Conservation (phyloP, 2,329 filamentous ascomycete genomes). For the Stachybotrys chlorohalonatus region DNA sequence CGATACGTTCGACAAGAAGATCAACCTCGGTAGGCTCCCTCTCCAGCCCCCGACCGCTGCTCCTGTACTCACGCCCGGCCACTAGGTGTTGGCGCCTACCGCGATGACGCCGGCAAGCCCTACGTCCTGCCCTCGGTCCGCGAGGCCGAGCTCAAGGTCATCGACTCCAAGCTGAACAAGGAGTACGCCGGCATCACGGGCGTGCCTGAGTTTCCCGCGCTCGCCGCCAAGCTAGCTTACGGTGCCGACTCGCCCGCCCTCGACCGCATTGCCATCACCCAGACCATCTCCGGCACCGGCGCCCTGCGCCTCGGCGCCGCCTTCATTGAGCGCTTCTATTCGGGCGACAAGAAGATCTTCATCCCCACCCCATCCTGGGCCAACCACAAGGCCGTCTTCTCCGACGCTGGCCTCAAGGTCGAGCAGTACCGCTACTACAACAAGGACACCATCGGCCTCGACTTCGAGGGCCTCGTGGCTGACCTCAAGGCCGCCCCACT, state of each 20-base stretch:
- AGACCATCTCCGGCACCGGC: constrained; percentile 96
- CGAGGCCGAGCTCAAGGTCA: constrained; percentile 78
- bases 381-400: constrained; percentile 96
- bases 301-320: constrained; percentile 90
- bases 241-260: constrained; percentile 71
- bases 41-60: constrained; percentile 1
- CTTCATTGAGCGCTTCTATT: constrained; percentile 88
- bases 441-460: constrained; percentile 95
- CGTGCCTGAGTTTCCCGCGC: constrained; percentile 86
- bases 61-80: constrained; percentile 7
- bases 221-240: constrained; percentile 85
- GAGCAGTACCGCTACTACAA: constrained; percentile 98
- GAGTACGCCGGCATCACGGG: constrained; percentile 98
- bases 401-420: constrained; percentile 81
- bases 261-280: constrained; percentile 78
- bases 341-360: constrained; percentile 89
- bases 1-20: constrained; percentile 88
- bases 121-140: constrained; percentile 93
- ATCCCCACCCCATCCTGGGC: constrained; percentile 95
- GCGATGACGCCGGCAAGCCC: constrained; percentile 95
- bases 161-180: constrained; percentile 76
- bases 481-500: constrained; percentile 85
- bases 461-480: constrained; percentile 87
- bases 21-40: constrained; percentile 70
- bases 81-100: constrained; percentile 89